Percentiles rank a stretch among this genome's conserved stretches.
Conservation (phyloP, 2,329 filamentous ascomycete genomes). For the Geosmithia flava region DNA sequence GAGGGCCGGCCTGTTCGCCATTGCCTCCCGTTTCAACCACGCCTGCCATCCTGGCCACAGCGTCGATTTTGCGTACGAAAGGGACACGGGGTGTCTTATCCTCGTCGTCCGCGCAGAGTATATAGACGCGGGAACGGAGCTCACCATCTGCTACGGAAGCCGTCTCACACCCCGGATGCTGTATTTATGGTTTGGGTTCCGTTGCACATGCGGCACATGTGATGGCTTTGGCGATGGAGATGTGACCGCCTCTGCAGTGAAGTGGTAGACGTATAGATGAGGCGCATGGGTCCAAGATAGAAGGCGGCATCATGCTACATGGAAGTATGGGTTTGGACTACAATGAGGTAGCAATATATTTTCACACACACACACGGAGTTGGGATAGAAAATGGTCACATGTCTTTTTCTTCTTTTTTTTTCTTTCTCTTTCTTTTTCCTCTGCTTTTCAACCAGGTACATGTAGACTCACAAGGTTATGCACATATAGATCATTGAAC, state of each 20-base stretch:
- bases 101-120: constrained; percentile 22
- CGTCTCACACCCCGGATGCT: constrained; percentile 20
- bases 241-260: neutral
- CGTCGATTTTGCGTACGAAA: constrained; percentile 30
- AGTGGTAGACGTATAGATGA: neutral
- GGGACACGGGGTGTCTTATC: constrained; percentile 18
- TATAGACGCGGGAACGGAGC: constrained; percentile 30
- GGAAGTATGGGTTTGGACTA: no score
- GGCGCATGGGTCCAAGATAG: neutral
- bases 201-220: constrained; percentile 37
- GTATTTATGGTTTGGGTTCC: constrained; percentile 35
- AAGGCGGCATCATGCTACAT: neutral
- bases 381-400: no score
- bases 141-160: constrained; percentile 37
- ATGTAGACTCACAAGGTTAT: no score
- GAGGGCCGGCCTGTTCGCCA: constrained; percentile 30
- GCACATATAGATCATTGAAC: no score
- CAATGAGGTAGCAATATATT: no score
- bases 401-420: no score
- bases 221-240: constrained; percentile 9
- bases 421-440: no score
- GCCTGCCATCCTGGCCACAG: constrained; percentile 32
- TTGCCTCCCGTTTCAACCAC: constrained; percentile 47
- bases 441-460: no score
- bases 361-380: no score